These are phyloP conservation scores for Hypoxylon rickii DNA, from an alignment of 495 filamentous ascomycete species.

Conservation along the genomic window DNA sequence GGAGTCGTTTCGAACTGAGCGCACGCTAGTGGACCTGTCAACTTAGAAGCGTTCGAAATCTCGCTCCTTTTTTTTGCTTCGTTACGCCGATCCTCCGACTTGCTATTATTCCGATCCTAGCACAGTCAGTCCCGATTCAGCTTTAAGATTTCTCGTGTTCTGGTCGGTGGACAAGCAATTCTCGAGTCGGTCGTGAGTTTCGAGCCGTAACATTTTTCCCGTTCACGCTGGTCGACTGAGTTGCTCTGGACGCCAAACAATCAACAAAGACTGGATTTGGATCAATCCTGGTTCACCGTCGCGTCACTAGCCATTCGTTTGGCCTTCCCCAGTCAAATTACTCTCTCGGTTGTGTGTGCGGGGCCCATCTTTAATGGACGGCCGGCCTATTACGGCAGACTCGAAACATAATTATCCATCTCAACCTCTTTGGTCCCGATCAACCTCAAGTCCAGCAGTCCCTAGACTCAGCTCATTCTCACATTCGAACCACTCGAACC, in stretches of 20 bases:
- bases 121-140: conserved; percentile 6
- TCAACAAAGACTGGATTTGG: not conserved
- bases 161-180: not conserved
- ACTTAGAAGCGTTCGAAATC: conserved; percentile 7
- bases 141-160: not conserved
- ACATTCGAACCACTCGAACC: conserved; percentile 7
- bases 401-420: conserved; percentile 55
- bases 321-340: conserved; percentile 23
- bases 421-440: conserved; percentile 46
- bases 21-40: conserved; percentile 24
- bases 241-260: not conserved
- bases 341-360: conserved; percentile 36
- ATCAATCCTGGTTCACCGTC: conserved; percentile 10
- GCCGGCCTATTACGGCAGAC: conserved; percentile 55
- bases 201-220: not conserved
- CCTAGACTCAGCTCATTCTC: conserved; percentile 34
- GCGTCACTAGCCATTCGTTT: conserved; percentile 30
- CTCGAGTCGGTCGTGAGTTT: conserved; percentile 7
- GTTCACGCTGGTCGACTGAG: conserved; percentile 7
- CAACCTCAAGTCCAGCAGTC: conserved; percentile 36
- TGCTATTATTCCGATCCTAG: conserved; percentile 15
- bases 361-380: conserved; percentile 55
- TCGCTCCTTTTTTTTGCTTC: conserved; percentile 31
- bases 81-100: conserved; percentile 31
- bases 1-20: conserved; percentile 17